phyloP scores from a whole-genome alignment of 257 asterid species.

The Lithospermum erythrorhizon region DNA sequence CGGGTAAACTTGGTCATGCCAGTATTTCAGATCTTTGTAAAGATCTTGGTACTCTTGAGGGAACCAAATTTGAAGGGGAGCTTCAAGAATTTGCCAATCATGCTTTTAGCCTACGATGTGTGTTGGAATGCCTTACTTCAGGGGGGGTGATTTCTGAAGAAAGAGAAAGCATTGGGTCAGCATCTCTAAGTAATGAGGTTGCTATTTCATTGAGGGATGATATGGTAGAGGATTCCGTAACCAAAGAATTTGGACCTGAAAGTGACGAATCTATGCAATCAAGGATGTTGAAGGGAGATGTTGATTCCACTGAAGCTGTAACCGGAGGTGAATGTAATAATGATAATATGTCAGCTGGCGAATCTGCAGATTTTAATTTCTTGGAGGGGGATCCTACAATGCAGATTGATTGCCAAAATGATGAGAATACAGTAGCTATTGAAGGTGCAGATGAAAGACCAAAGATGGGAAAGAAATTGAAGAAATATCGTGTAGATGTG shows the following conservation, averaged over 20 bases:
- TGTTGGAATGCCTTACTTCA: conserved; percentile 86
- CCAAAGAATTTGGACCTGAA: conserved; percentile 21
- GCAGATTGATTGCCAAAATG: conserved; percentile 31
- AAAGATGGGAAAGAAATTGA: conserved; percentile 36
- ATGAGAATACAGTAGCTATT: conserved; percentile 30
- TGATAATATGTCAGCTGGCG: conserved; percentile 22
- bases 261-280: conserved; percentile 22
- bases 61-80: conserved; percentile 96
- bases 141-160: conserved; percentile 64
- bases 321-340: conserved; percentile 13
- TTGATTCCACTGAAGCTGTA: conserved; percentile 28
- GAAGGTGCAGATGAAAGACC: conserved; percentile 38
- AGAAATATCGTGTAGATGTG: conserved; percentile 73
- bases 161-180: conserved; percentile 24
- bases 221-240: conserved; percentile 21
- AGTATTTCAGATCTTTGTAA: conserved; percentile 87
- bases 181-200: conserved; percentile 35
- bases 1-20: conserved; percentile 90
- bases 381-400: conserved; percentile 25
- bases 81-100: conserved; percentile 97
- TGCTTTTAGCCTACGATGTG: conserved; percentile 93
- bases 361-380: conserved; percentile 29
- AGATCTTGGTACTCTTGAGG: conserved; percentile 84
- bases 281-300: conserved; percentile 18
- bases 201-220: conserved; percentile 22